Evolutionary conservation across 768 basidiomycete species (phyloP).

Genomic region (Lactarius trivialis): DNA sequence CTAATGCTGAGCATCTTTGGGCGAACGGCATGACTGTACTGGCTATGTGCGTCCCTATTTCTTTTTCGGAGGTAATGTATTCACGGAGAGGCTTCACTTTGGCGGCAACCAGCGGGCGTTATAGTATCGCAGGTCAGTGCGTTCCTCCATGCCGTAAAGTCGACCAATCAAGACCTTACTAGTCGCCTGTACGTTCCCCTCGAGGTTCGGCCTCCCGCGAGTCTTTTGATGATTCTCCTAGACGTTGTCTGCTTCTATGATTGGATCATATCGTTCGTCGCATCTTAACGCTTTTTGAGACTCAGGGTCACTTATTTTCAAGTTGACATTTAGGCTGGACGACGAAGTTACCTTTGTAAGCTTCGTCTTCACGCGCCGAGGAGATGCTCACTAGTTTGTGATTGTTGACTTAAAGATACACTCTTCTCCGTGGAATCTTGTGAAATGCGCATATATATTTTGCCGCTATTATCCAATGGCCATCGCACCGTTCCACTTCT

Average conservation of each 20-base stretch:
- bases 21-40: background rate
- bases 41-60: background rate
- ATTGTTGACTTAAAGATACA: conserved; percentile 13
- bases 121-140: conserved; percentile 4
- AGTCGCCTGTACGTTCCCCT: conserved; percentile 11
- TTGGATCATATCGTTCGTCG: conserved; percentile 22
- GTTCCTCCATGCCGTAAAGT: background rate
- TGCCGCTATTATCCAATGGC: conserved; percentile 18
- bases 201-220: background rate
- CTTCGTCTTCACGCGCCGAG: background rate
- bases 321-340: conserved; percentile 15
- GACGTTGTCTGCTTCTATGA: conserved; percentile 22
- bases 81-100: background rate
- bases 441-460: conserved; percentile 18
- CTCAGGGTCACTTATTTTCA: background rate
- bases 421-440: conserved; percentile 9
- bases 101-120: conserved; percentile 11
- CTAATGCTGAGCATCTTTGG: no score
- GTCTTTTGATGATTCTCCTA: background rate
- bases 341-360: conserved; percentile 13
- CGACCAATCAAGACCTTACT: background rate
- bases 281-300: background rate
- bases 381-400: no score
- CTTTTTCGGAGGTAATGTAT: no score
- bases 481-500: conserved; percentile 16